Evolutionary conservation across 257 asterid species (phyloP).

Genomic region (Agastache rugosa): DNA sequence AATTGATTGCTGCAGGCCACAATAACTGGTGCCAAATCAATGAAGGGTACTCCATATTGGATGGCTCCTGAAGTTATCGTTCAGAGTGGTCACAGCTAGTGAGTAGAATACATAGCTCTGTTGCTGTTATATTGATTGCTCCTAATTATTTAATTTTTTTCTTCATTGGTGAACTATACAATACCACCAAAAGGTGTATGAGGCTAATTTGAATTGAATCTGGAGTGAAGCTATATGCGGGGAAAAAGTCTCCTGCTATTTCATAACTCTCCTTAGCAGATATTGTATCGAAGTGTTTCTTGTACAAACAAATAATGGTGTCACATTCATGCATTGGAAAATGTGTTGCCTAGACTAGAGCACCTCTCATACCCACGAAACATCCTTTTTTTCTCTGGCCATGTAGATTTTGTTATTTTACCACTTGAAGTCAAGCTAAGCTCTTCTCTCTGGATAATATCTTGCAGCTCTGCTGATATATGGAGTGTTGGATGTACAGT

Average conservation of each 20-base stretch:
- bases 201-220: slow-evolving; percentile 12
- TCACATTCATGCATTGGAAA: neutral
- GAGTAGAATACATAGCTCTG: slow-evolving; percentile 47
- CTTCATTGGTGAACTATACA: neutral
- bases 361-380: slow-evolving; percentile 10
- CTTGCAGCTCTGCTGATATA: slow-evolving; percentile 92
- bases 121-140: neutral
- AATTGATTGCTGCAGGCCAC: slow-evolving; percentile 72
- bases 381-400: neutral
- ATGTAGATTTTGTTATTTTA: slow-evolving; percentile 5
- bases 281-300: slow-evolving; percentile 18
- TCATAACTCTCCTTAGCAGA: slow-evolving; percentile 1
- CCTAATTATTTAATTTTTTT: neutral
- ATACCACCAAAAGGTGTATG: slow-evolving; percentile 16
- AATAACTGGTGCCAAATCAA: slow-evolving; percentile 95
- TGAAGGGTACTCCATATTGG: slow-evolving; percentile 99
- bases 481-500: slow-evolving; percentile 99
- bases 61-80: slow-evolving; percentile 99
- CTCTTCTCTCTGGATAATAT: slow-evolving; percentile 32
- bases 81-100: slow-evolving; percentile 99
- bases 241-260: neutral
- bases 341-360: neutral
- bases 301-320: neutral
- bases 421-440: slow-evolving; percentile 30
- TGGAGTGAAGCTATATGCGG: slow-evolving; percentile 11